Evolutionary conservation across 176 grass and related monocot species (phyloP).

Genomic region (Saccharum officinarum): DNA sequence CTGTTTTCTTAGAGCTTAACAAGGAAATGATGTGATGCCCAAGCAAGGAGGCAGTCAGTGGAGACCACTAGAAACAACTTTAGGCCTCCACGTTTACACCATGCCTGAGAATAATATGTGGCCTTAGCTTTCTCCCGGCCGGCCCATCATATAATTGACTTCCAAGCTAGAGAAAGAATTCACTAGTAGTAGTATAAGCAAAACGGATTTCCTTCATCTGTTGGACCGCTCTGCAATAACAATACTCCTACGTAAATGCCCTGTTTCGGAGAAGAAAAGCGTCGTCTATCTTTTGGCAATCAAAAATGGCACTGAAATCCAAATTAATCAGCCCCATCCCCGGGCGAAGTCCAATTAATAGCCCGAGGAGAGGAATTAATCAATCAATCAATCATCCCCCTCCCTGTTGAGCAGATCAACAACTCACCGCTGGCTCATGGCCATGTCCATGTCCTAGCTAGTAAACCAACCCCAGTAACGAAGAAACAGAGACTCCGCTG

Average conservation of each 20-base stretch:
- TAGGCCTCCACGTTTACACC: neutral
- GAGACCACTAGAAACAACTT: slow-evolving; percentile 1
- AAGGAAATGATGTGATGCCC: neutral
- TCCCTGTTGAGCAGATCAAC: neutral
- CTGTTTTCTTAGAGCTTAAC: neutral
- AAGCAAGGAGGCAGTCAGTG: neutral
- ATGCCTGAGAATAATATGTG: neutral
- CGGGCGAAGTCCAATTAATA: neutral
- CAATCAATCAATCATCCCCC: neutral
- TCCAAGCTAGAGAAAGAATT: no score
- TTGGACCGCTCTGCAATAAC: no score
- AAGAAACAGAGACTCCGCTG: neutral
- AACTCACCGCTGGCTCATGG: no score
- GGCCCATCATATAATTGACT: no score
- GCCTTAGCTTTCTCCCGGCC: neutral
- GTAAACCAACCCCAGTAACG: neutral
- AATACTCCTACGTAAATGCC: neutral
- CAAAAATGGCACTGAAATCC: neutral
- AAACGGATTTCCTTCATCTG: neutral
- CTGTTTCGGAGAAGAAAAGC: neutral
- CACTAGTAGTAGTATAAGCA: no score
- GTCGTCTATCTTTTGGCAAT: neutral
- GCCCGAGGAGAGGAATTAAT: neutral
- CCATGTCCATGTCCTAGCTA: neutral
- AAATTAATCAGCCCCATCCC: neutral